Conservation (phyloP, 176 grass and related monocot genomes). For the Eragrostis curvula region DNA sequence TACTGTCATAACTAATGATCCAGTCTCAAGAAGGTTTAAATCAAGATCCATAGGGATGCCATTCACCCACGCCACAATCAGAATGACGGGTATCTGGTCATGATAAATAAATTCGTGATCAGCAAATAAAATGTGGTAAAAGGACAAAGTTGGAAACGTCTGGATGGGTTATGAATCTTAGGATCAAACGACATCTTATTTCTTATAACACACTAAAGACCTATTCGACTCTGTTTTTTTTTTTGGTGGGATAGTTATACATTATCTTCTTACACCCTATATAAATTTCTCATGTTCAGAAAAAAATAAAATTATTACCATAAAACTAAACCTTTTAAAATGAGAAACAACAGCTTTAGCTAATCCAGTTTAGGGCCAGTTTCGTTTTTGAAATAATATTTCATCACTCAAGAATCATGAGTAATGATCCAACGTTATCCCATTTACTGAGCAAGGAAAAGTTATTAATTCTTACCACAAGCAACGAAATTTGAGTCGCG, state of each 20-base stretch:
- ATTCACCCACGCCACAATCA: slow-evolving; percentile 64
- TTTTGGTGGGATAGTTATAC: neutral
- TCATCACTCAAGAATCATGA: neutral
- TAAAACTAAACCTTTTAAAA: neutral
- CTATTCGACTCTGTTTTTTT: neutral
- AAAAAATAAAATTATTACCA: neutral
- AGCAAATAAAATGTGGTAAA: neutral
- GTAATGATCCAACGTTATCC: neutral
- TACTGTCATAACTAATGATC: slow-evolving; percentile 54
- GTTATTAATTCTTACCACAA: slow-evolving; percentile 62
- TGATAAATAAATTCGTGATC: slow-evolving; percentile 20
- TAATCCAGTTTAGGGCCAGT: neutral
- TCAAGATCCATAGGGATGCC: slow-evolving; percentile 69
- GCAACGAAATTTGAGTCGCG: slow-evolving; percentile 67
- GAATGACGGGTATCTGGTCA: slow-evolving; percentile 59
- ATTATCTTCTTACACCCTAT: neutral
- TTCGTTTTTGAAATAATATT: neutral
- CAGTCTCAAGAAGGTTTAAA: slow-evolving; percentile 66
- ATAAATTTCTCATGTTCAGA: neutral
- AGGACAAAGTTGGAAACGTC: neutral
- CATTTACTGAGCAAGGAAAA: neutral
- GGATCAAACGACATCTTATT: neutral
- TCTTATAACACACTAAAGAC: neutral
- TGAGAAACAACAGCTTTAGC: neutral
- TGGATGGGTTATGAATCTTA: neutral